Percentiles rank a stretch among this genome's conserved stretches.
Conservation (phyloP, 2,329 filamentous ascomycete species). For the Dothiorella sarmentorum region DNA sequence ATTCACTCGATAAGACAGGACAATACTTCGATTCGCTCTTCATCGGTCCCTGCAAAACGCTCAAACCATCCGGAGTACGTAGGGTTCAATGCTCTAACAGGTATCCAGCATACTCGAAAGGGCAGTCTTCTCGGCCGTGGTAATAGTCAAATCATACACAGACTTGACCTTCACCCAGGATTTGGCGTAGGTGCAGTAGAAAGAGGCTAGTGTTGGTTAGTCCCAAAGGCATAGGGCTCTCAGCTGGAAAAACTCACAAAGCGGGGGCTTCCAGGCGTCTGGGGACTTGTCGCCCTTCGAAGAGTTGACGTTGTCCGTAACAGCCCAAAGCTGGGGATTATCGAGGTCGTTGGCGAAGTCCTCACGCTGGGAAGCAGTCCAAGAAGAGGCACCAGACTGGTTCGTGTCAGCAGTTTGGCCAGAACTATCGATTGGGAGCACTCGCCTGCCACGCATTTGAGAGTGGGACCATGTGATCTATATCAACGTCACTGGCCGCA, state of each 20-base stretch:
- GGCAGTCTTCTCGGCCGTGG: conserved; percentile 67
- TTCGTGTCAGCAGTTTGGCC: not conserved
- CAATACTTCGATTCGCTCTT: too few relatives aligned
- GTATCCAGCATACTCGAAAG: conserved; percentile 62
- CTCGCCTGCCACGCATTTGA: conserved; percentile 73
- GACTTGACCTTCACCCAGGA: conserved; percentile 78
- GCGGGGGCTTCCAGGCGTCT: conserved; percentile 71
- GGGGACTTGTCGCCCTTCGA: conserved; percentile 70
- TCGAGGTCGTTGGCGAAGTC: conserved; percentile 73
- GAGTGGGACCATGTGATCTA: conserved; percentile 79
- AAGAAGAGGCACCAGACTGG: conserved; percentile 66
- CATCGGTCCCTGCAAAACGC: too few relatives aligned
- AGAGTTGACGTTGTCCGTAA: conserved; percentile 74
- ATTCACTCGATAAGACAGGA: too few relatives aligned
- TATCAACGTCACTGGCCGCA: conserved; percentile 66
- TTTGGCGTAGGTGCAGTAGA: conserved; percentile 74
- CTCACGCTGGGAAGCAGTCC: conserved; percentile 66
- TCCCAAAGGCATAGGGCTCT: too few relatives aligned
- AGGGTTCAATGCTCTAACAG: conserved; percentile 50
- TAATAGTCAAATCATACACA: conserved; percentile 66
- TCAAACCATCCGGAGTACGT: not conserved
- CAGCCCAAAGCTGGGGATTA: conserved; percentile 73
- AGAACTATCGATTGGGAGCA: conserved; percentile 14
- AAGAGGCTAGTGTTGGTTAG: conserved; percentile 49
- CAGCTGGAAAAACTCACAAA: conserved; percentile 46